These are phyloP conservation scores for Primulina tabacum DNA, from an alignment of 257 asterid species.

Conservation along the genomic window DNA sequence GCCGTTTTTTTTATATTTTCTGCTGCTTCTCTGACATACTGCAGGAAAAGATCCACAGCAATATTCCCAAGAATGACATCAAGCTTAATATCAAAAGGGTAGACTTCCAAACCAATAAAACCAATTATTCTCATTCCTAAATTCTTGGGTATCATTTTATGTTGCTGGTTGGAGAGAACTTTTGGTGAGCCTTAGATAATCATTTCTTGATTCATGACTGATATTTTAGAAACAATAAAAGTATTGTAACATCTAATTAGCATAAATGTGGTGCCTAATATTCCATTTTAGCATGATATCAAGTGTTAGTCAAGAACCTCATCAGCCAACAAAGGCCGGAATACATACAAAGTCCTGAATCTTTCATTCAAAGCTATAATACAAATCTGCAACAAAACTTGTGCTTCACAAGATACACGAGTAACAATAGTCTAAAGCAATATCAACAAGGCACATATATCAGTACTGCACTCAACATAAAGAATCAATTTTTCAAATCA, in stretches of 20 bases:
- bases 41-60: constrained; percentile 31
- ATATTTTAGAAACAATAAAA: background rate
- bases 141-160: background rate
- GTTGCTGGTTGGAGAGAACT: background rate
- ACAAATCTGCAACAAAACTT: constrained; percentile 2
- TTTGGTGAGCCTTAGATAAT: background rate
- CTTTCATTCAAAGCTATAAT: background rate
- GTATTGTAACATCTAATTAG: constrained; percentile 1
- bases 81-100: constrained; percentile 10
- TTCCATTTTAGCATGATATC: background rate
- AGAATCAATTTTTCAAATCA: background rate
- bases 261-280: background rate
- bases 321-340: background rate
- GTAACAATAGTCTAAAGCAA: background rate
- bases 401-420: background rate
- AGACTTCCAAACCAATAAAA: background rate
- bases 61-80: constrained; percentile 14
- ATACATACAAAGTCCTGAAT: background rate
- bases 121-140: background rate
- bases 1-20: constrained; percentile 65
- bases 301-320: background rate
- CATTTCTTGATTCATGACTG: background rate
- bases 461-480: background rate
- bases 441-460: background rate
- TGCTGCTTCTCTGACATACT: constrained; percentile 70